Evolutionary conservation across 2,329 filamentous ascomycete species (phyloP), one percentile per base, ranked within the genome.

Genomic region (Botrytis byssoidea): DNA sequence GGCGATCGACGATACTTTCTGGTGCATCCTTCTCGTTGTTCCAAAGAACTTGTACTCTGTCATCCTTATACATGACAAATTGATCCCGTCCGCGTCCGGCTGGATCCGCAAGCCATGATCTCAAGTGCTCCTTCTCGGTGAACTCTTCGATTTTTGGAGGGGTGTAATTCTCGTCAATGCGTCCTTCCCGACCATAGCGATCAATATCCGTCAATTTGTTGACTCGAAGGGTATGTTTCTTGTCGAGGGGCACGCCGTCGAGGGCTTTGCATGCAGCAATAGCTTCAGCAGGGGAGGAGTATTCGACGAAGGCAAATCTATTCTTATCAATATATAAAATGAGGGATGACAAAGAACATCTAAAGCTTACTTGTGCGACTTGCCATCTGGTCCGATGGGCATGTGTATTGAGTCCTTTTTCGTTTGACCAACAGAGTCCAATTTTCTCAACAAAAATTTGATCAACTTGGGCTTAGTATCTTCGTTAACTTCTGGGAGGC

Each of bases 131-230:
- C 86, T 95, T 94, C 84, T 98, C 92, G 80, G 89, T 86, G 83
- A 98, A 99, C 16, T 92, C 89, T 78, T 95, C 91, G 77, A 97
- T 92, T 79, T 91, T 85, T 71, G 96, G 96, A 68, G 92, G 86
- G 74, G 89, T 88, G 85, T 98, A 99, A 79, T 95, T 91, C 81
- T 99, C 96, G 78, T 97, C 93, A 80, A 99, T 89, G 78, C 94
- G 91, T 78, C 96, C 96, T 85, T 98, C 96, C 76, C 94, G 90
- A 76, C 96, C 96, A 83, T 93, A 99, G 78, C 96, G 92, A 83
- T 99, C 96, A 81, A 99, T 95, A 82, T 99, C 96, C 80, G 95
- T 98, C 80, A 99, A 88, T 85, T 99, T 99, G 90, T 99, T 99
- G 79, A 99, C 95, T 77, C 92, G 89, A 79, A 99, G 90, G 70